Percentiles rank a stretch among this genome's conserved stretches.
These are phyloP conservation scores for Ascosphaera apis DNA, from an alignment of 2,329 filamentous ascomycete species.

Conservation along the genomic window DNA sequence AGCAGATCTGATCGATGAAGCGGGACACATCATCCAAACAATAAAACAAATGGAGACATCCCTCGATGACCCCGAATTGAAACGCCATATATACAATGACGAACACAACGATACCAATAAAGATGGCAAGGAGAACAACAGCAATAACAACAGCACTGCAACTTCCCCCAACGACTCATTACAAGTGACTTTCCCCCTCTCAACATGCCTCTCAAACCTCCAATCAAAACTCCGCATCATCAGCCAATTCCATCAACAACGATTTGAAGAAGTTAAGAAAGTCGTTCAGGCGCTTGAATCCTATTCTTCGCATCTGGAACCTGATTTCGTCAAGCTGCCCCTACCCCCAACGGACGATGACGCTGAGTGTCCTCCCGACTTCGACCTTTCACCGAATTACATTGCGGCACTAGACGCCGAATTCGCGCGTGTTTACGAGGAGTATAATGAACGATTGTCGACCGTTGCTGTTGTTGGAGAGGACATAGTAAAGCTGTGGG, in stretches of 20 bases:
- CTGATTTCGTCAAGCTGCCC: slow-evolving; percentile 62
- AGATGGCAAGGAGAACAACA: too few relatives aligned
- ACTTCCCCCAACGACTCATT: too few relatives aligned
- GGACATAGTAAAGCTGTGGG: slow-evolving; percentile 85
- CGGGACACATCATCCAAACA: slow-evolving; percentile 56
- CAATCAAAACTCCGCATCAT: slow-evolving; percentile 72
- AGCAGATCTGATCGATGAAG: slow-evolving; percentile 73
- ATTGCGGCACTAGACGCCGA: slow-evolving; percentile 70
- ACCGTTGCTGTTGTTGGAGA: slow-evolving; percentile 54
- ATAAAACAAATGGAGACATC: slow-evolving; percentile 90
- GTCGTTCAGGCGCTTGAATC: slow-evolving; percentile 83
- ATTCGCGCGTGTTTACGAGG: slow-evolving; percentile 87
- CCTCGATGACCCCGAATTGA: slow-evolving; percentile 48
- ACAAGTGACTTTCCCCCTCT: slow-evolving; percentile 61
- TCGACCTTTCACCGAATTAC: slow-evolving; percentile 81
- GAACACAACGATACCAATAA: too few relatives aligned
- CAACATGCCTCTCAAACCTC: slow-evolving; percentile 51
- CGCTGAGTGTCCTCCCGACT: slow-evolving; percentile 53
- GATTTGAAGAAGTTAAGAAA: slow-evolving; percentile 91
- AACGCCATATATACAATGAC: slow-evolving; percentile 41
- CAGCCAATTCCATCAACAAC: slow-evolving; percentile 63
- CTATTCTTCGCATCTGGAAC: slow-evolving; percentile 86
- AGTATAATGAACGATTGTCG: slow-evolving; percentile 66
- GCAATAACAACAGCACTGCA: too few relatives aligned
- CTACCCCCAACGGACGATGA: slow-evolving; percentile 64